These are phyloP conservation scores for Elongisporangium anandrum DNA, from an alignment of 352 stramenopile genomes.

Conservation along the genomic window DNA sequence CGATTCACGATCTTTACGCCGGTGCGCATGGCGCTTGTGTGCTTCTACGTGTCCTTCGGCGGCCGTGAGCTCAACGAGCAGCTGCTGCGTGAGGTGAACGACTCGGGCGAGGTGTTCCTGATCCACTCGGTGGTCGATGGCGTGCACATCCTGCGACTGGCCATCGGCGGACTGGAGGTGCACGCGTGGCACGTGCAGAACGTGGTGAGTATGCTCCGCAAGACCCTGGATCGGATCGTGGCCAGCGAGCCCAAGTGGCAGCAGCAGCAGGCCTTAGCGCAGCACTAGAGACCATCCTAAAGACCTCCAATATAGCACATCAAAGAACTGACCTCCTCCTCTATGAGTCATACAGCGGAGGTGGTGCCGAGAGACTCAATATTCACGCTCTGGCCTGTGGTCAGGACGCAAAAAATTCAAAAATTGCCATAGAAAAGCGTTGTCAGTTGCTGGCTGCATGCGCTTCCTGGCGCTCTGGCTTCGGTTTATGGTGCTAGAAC, in stretches of 20 bases:
- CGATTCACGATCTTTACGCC: conserved; percentile 52
- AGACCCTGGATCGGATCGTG: conserved; percentile 25
- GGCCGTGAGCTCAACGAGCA: conserved; percentile 39
- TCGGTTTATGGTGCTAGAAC: too few relatives aligned
- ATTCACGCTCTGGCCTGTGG: too few relatives aligned
- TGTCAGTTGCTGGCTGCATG: too few relatives aligned
- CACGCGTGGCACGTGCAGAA: conserved; percentile 42
- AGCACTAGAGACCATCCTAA: not conserved
- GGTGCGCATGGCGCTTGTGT: conserved; percentile 54
- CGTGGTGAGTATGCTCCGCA: conserved; percentile 26
- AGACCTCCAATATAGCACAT: not conserved
- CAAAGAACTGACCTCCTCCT: too few relatives aligned
- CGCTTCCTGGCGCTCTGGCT: too few relatives aligned
- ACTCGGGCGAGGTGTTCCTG: conserved; percentile 51
- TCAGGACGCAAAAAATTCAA: too few relatives aligned
- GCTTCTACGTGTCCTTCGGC: conserved; percentile 48
- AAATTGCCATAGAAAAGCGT: too few relatives aligned
- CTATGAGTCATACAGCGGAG: too few relatives aligned
- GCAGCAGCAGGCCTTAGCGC: conserved; percentile 9
- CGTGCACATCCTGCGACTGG: conserved; percentile 47
- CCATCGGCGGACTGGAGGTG: conserved; percentile 43
- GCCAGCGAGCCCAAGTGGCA: conserved; percentile 29
- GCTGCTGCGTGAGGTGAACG: conserved; percentile 52
- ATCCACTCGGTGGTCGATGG: conserved; percentile 63
- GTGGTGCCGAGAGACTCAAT: too few relatives aligned